Evolutionary conservation across 2,329 filamentous ascomycete species (phyloP).

Genomic region (Elsinoe arachidis): DNA sequence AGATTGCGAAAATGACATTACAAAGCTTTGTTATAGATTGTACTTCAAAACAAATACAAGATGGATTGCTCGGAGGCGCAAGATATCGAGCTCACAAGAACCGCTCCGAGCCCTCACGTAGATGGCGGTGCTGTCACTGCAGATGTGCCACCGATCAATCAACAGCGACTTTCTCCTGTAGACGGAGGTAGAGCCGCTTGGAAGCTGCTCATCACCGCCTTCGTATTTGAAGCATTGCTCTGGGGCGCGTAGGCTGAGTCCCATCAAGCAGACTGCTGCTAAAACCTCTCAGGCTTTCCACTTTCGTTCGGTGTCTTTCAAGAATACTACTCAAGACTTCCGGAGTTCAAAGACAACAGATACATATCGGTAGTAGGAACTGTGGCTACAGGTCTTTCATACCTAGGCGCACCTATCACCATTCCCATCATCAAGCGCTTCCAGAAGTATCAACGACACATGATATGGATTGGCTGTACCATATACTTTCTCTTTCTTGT

Average conservation of each 20-base stretch:
- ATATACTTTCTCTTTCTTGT: neutral
- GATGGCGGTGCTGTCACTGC: neutral
- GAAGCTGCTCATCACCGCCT: conserved; percentile 25
- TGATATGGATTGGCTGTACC: conserved; percentile 39
- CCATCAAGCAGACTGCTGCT: conserved; percentile 18
- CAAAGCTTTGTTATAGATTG: no score
- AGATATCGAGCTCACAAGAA: neutral
- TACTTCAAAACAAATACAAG: no score
- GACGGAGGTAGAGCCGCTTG: conserved; percentile 22
- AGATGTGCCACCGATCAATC: neutral
- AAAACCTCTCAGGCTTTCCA: conserved; percentile 48
- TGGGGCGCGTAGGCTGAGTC: conserved; percentile 33
- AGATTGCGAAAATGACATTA: no score
- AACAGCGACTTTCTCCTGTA: conserved; percentile 17
- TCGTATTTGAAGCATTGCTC: conserved; percentile 45
- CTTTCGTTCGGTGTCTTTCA: conserved; percentile 64
- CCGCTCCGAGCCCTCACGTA: neutral
- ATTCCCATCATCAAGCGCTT: conserved; percentile 36
- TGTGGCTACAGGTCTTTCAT: conserved; percentile 49
- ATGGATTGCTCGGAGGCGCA: no score
- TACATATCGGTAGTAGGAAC: conserved; percentile 57
- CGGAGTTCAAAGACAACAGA: conserved; percentile 46
- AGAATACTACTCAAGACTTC: conserved; percentile 55
- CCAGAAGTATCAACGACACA: conserved; percentile 33
- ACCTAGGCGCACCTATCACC: conserved; percentile 44